Evolutionary conservation across 345 rosid genomes (phyloP).

Genomic region (Eucalyptus lansdowneana): DNA sequence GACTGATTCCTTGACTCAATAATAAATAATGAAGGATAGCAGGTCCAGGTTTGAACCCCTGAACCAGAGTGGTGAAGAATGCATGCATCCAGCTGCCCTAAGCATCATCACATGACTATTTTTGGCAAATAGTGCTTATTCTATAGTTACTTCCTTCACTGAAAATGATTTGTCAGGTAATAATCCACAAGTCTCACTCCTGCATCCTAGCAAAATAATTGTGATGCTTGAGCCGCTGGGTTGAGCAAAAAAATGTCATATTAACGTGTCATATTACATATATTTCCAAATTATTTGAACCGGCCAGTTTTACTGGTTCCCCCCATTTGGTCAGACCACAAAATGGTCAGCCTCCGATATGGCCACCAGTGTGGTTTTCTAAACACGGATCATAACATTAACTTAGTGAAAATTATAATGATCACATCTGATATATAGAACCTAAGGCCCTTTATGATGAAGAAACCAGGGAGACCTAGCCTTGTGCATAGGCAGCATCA

Average conservation of each 20-base stretch:
- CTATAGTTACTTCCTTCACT: neutral
- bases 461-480: neutral
- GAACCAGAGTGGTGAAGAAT: neutral
- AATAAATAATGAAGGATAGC: neutral
- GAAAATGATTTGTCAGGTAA: neutral
- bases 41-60: neutral
- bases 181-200: neutral
- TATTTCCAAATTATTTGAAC: neutral
- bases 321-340: neutral
- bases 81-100: neutral
- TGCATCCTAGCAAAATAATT: neutral
- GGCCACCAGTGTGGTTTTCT: neutral
- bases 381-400: neutral
- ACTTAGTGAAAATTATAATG: neutral
- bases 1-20: neutral
- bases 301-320: neutral
- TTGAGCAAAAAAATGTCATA: neutral
- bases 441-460: neutral
- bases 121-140: neutral
- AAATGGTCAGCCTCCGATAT: neutral
- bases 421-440: neutral
- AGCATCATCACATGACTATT: neutral
- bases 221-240: neutral
- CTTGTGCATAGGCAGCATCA: neutral
- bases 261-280: neutral